Evolutionary conservation across 1,284 basidiomycete genomes (phyloP), one percentile per base, ranked within the genome.

Genomic region (Schizophyllum amplum): DNA sequence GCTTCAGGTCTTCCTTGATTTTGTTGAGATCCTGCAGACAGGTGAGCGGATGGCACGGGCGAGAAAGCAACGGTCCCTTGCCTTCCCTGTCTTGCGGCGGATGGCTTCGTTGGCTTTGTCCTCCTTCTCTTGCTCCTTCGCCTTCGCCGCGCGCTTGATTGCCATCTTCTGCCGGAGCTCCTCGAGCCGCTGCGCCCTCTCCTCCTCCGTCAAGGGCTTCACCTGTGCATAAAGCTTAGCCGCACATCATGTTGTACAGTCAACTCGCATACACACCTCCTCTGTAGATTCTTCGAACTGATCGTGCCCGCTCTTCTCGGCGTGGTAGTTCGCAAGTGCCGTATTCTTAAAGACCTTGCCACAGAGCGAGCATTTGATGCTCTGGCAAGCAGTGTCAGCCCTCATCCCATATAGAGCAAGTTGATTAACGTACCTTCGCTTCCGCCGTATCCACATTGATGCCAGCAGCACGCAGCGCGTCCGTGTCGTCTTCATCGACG

Each of bases 211-310:
- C 55, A 98, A 72, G 0, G 96, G 95, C 68, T 90, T 92, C 69
- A 95, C 84, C 87, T 91, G 62, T 17, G 51, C 20, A 47, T 24
- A 27, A n/a, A n/a, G n/a, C n/a, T n/a, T 4, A 11, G 51, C 6
- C 50, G 56, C 26, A 46, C 47, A 26, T 46, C 47, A n/a, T 5
- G 47, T n/a, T 9, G 33, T 33, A 13, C 48, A 46, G 25, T 5
- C 15, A 24, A 5, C 27, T 48, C 22, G 24, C 4, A 11, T 56
- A 64, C 72, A 59, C 26, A 92, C 92, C 80, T 97, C 95, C 68
- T 98, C 94, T 0, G 87, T 91, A 4, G 91, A 94, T 70, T 99
- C 95, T 68, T 96, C 94, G 63, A 98, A 98, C 62, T 93, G 84
- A 68, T 92, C 87, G 68, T 98, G 95, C 0, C 95, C 95, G 61